These are phyloP conservation scores for Saccharum hybrid DNA, from an alignment of 202 grass and related monocot genomes.

Conservation along the genomic window DNA sequence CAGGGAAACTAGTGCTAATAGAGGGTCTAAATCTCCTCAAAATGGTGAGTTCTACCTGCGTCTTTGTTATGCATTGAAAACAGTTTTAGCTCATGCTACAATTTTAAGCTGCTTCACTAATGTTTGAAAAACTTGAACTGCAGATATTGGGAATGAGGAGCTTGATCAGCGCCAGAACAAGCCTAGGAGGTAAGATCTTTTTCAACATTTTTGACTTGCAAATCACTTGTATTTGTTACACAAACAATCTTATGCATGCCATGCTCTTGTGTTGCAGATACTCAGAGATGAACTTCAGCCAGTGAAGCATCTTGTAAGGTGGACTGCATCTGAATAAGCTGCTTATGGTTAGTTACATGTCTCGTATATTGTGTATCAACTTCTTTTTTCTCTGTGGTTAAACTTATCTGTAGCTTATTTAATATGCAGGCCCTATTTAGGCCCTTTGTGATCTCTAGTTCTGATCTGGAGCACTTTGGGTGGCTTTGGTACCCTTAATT, in stretches of 20 bases:
- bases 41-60: constrained; percentile 34
- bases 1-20: constrained; percentile 51
- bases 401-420: constrained; percentile 35
- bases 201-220: not conserved
- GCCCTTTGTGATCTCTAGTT: constrained; percentile 57
- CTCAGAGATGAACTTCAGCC: constrained; percentile 76
- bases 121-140: constrained; percentile 21
- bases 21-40: constrained; percentile 50
- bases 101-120: constrained; percentile 36
- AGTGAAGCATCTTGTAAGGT: constrained; percentile 55
- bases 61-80: constrained; percentile 10
- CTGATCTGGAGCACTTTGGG: constrained; percentile 66
- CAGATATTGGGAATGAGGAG: constrained; percentile 63
- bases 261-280: constrained; percentile 56
- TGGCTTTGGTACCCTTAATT: constrained; percentile 53
- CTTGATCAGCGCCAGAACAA: constrained; percentile 71
- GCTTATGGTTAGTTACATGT: constrained; percentile 48
- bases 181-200: constrained; percentile 58
- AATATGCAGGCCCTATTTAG: constrained; percentile 48
- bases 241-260: constrained; percentile 28
- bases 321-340: constrained; percentile 62
- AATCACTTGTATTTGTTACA: not conserved
- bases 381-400: not conserved
- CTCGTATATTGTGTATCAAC: not conserved
- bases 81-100: constrained; percentile 24